A percentile compares a stretch with the other conserved stretches of the same genome.
Conservation (phyloP, 1,139 yeast species). For the Suhomyces anneliseae region DNA sequence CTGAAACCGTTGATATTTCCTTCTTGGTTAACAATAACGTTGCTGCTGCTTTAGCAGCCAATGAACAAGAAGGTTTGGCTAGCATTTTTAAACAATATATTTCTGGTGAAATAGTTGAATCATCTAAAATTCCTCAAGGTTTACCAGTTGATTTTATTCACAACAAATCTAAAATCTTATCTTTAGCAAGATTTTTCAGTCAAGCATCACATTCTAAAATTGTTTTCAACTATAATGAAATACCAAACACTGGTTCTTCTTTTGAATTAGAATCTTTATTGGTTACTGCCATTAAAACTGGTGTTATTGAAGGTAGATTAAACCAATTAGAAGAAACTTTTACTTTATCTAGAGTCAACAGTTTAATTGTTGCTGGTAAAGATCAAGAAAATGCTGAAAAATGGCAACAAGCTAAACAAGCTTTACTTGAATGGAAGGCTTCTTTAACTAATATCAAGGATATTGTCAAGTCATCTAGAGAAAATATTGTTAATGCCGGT, state of each 20-base stretch:
- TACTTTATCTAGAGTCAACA: conserved; percentile 44
- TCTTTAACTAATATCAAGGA: conserved; percentile 45
- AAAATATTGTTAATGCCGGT: conserved; percentile 38
- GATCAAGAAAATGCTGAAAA: conserved; percentile 31
- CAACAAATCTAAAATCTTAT: conserved; percentile 42
- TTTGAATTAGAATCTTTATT: conserved; percentile 43
- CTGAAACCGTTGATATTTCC: conserved; percentile 46
- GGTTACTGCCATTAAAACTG: conserved; percentile 45
- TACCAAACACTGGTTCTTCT: conserved; percentile 35
- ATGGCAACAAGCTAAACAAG: conserved; percentile 39
- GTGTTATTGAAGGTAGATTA: conserved; percentile 49
- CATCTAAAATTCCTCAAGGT: conserved; percentile 12
- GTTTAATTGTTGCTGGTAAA: conserved; percentile 42
- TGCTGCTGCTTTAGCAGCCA: conserved; percentile 28
- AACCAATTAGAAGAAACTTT: conserved; percentile 48
- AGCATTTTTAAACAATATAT: conserved; percentile 35
- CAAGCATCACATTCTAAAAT: conserved; percentile 26
- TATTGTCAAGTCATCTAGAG: conserved; percentile 46
- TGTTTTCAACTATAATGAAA: conserved; percentile 39
- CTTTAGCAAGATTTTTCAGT: conserved; percentile 42
- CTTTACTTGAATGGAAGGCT: conserved; percentile 41
- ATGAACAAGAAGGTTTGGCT: conserved; percentile 23
- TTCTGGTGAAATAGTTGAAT: conserved; percentile 32
- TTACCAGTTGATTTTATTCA: conserved; percentile 27
- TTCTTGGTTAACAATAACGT: conserved; percentile 46